Evolutionary conservation across 768 basidiomycete genomes (phyloP).

Genomic region (Tephrocybe sp.): DNA sequence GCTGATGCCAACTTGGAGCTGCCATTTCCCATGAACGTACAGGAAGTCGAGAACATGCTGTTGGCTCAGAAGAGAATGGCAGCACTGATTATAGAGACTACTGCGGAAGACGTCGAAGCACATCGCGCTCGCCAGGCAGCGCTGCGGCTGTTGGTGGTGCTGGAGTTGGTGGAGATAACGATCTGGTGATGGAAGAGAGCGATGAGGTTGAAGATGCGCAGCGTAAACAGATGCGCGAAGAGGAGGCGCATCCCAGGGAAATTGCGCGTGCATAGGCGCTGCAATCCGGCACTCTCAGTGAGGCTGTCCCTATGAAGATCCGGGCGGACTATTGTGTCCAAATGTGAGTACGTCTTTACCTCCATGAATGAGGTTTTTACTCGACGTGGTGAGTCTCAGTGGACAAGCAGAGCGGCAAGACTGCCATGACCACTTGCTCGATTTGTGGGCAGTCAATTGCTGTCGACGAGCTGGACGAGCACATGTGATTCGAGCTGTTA

Average conservation of each 20-base stretch:
- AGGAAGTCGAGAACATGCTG: slow-evolving; percentile 95
- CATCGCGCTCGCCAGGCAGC: slow-evolving; percentile 80
- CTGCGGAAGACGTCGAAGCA: slow-evolving; percentile 83
- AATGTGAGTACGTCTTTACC: slow-evolving; percentile 54
- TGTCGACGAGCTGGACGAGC: slow-evolving; percentile 93
- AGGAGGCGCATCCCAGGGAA: slow-evolving; percentile 69
- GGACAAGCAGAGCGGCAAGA: slow-evolving; percentile 62
- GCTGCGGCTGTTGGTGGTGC: slow-evolving; percentile 74
- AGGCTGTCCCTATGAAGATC: slow-evolving; percentile 87
- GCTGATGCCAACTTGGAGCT: slow-evolving; percentile 90
- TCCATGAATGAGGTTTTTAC: not conserved
- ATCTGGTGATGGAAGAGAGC: slow-evolving; percentile 81
- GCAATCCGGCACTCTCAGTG: slow-evolving; percentile 73
- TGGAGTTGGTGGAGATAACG: slow-evolving; percentile 51
- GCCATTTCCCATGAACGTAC: slow-evolving; percentile 96
- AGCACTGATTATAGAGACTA: slow-evolving; percentile 96
- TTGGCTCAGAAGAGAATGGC: slow-evolving; percentile 98
- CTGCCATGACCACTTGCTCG: slow-evolving; percentile 82
- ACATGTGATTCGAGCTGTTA: slow-evolving; percentile 96
- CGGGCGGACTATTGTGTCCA: slow-evolving; percentile 95
- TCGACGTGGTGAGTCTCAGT: slow-evolving; percentile 39
- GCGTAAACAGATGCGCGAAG: slow-evolving; percentile 64
- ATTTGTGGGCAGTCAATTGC: slow-evolving; percentile 97
- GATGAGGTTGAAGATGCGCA: slow-evolving; percentile 68
- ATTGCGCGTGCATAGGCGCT: slow-evolving; percentile 77